These are phyloP conservation scores for Mangifera indica DNA, from an alignment of 345 rosid genomes.

Conservation along the genomic window DNA sequence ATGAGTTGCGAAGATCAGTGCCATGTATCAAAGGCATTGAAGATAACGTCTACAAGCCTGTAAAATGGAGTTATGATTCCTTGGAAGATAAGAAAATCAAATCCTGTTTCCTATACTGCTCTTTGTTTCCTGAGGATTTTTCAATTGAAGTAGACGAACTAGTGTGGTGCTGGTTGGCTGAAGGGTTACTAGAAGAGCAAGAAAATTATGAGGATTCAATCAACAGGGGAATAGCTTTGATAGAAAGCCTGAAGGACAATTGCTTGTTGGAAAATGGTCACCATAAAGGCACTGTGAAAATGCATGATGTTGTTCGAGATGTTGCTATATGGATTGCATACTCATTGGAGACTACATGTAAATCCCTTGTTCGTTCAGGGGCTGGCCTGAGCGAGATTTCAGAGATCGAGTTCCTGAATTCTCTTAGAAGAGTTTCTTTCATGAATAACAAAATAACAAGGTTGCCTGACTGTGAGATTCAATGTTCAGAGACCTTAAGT, in stretches of 20 bases:
- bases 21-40: constrained; percentile 33
- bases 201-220: constrained; percentile 24
- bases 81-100: constrained; percentile 23
- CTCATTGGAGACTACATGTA: constrained; percentile 21
- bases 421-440: constrained; percentile 42
- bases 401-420: constrained; percentile 18
- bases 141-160: constrained; percentile 39
- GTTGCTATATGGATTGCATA: constrained; percentile 42
- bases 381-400: constrained; percentile 26
- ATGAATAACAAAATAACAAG: constrained; percentile 33
- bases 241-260: constrained; percentile 44
- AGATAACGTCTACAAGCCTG: constrained; percentile 32
- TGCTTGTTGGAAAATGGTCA: constrained; percentile 46
- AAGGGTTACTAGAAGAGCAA: constrained; percentile 37
- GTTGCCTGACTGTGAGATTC: constrained; percentile 21
- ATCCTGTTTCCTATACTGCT: constrained; percentile 46
- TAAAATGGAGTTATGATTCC: constrained; percentile 41
- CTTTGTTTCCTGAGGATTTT: constrained; percentile 45
- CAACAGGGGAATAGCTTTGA: constrained; percentile 37
- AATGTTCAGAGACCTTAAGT: constrained; percentile 29
- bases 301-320: constrained; percentile 53
- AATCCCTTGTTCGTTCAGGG: constrained; percentile 36
- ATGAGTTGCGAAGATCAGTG: constrained; percentile 32
- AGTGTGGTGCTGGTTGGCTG: constrained; percentile 41
- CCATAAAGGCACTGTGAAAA: constrained; percentile 32